phyloP scores from a whole-genome alignment of 148 eudicot genomes.

The Amaranthus cruentus region DNA sequence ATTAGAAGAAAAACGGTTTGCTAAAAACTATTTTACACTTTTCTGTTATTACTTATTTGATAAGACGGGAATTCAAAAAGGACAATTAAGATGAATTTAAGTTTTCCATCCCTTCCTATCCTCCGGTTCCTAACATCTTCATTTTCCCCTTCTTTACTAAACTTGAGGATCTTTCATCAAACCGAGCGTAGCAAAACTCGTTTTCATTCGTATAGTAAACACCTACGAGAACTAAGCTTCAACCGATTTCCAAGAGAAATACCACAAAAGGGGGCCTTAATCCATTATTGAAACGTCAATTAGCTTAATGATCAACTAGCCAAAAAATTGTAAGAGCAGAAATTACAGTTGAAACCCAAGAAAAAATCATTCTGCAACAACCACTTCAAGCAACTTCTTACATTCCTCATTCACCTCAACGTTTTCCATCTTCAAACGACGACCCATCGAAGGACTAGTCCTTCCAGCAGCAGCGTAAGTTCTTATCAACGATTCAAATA shows the following conservation, averaged over 20 bases:
- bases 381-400: slow-evolving; percentile 54
- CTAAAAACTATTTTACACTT: no score
- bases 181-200: no score
- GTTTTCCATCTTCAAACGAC: slow-evolving; percentile 85
- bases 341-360: not conserved
- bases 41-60: no score
- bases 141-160: no score
- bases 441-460: slow-evolving; percentile 55
- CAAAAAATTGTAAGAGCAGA: not conserved
- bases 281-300: slow-evolving; percentile 13
- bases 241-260: not conserved
- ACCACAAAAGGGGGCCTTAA: not conserved
- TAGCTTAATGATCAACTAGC: slow-evolving; percentile 2
- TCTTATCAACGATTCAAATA: slow-evolving; percentile 60
- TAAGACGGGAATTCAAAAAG: no score
- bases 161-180: no score
- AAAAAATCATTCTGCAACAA: slow-evolving; percentile 39
- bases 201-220: not conserved
- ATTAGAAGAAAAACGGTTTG: no score
- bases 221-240: not conserved
- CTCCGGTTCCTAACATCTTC: no score
- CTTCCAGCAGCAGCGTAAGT: slow-evolving; percentile 69
- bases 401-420: slow-evolving; percentile 69
- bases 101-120: no score
- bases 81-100: no score